A percentile compares a stretch with the other conserved stretches of the same genome.
Conservation (phyloP, 441 rosid species). For the Raphanus hybrid region DNA sequence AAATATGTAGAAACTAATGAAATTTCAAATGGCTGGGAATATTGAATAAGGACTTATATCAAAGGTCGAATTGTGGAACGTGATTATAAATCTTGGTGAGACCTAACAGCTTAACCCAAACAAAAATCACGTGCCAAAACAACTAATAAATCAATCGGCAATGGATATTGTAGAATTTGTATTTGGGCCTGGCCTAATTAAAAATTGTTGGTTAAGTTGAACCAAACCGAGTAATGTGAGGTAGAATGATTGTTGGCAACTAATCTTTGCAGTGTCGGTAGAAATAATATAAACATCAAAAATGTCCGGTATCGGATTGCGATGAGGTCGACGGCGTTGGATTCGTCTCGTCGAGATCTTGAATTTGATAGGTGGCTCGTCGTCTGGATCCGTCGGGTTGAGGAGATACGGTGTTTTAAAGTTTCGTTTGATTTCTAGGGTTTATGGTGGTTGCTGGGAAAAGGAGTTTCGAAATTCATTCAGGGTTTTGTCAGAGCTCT, state of each 20-base stretch:
- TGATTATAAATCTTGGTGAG: constrained; percentile 33
- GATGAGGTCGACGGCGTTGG: no score
- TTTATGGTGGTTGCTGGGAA: no score
- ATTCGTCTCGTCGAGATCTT: no score
- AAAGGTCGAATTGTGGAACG: neutral
- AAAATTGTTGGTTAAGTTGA: neutral
- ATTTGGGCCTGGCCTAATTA: neutral
- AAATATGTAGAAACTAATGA: neutral
- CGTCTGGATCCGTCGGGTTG: no score
- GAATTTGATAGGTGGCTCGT: no score
- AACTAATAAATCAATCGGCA: neutral
- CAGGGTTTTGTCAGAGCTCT: no score
- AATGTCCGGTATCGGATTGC: neutral
- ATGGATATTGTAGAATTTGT: neutral
- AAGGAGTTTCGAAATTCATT: no score
- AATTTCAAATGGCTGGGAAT: neutral
- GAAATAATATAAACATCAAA: neutral
- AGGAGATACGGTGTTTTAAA: no score
- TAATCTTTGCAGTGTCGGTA: neutral
- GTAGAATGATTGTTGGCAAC: no score
- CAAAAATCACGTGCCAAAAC: constrained; percentile 31
- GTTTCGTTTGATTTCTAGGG: no score
- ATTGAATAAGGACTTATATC: neutral
- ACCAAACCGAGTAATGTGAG: constrained; percentile 26
- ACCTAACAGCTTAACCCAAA: constrained; percentile 25